These are phyloP conservation scores for Solanum piurae DNA, from an alignment of 257 asterid species.

Conservation along the genomic window DNA sequence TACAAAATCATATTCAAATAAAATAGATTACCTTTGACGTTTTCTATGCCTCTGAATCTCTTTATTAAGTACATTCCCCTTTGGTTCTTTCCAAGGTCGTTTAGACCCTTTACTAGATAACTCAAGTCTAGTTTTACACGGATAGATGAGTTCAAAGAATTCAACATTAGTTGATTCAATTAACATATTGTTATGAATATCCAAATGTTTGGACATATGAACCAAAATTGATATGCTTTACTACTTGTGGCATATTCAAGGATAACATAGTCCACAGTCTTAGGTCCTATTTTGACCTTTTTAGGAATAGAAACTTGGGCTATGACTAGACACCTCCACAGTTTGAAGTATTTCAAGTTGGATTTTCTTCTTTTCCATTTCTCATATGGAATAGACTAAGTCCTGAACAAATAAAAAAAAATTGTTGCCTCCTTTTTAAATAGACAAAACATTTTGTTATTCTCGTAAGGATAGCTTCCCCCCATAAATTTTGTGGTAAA, in stretches of 20 bases:
- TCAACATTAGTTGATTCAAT: neutral
- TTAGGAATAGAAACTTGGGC: neutral
- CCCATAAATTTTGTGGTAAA: neutral
- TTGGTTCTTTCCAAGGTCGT: neutral
- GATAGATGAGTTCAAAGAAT: neutral
- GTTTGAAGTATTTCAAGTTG: too few species aligned
- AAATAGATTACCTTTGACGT: neutral
- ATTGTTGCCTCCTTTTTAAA: too few species aligned
- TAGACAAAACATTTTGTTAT: too few species aligned
- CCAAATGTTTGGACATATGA: neutral
- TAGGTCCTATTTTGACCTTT: neutral
- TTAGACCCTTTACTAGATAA: neutral
- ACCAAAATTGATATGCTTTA: too few species aligned
- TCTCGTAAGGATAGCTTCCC: neutral
- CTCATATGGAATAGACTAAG: too few species aligned
- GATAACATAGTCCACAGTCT: neutral
- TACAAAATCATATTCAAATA: neutral
- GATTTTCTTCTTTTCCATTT: too few species aligned
- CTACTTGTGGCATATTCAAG: neutral
- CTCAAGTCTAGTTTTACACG: neutral
- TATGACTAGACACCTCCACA: neutral
- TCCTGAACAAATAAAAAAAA: too few species aligned
- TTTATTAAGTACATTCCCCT: neutral
- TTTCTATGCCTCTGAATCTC: too few species aligned
- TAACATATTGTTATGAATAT: neutral